Percentiles rank a stretch among this genome's conserved stretches.
These are phyloP conservation scores for Tulasnella calospora DNA, from an alignment of 768 basidiomycete species.

Conservation along the genomic window DNA sequence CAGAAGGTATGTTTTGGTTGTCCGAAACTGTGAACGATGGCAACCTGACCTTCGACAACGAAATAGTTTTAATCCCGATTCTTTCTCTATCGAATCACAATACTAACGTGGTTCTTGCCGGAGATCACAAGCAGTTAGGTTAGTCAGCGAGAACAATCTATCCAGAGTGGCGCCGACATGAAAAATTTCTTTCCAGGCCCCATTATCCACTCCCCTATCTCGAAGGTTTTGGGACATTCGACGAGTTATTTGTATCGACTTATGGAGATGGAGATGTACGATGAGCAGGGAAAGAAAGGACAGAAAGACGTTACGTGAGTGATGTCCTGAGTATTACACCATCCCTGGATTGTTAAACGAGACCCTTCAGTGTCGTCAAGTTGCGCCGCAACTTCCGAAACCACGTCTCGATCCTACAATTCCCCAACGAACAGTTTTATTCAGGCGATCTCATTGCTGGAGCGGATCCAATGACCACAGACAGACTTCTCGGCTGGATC, in stretches of 20 bases:
- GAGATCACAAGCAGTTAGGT: background rate
- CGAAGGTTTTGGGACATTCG: background rate
- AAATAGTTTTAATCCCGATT: conserved; percentile 30
- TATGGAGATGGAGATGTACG: conserved; percentile 1
- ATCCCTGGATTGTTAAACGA: too few relatives aligned
- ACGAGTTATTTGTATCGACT: background rate
- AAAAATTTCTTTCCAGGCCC: background rate
- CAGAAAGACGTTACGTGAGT: conserved; percentile 25
- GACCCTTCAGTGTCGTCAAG: background rate
- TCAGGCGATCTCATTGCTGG: background rate
- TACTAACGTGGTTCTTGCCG: background rate
- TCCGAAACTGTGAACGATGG: background rate
- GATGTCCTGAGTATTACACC: background rate
- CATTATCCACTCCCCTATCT: background rate
- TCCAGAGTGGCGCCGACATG: background rate
- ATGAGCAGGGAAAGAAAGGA: background rate
- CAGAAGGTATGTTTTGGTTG: conserved; percentile 36
- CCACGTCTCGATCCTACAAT: background rate
- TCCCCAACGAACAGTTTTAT: conserved; percentile 17
- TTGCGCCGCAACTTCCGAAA: conserved; percentile 9
- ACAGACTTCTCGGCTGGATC: background rate
- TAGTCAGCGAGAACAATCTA: background rate
- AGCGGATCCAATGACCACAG: background rate
- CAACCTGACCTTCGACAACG: background rate
- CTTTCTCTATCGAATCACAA: background rate